A percentile compares a stretch with the other conserved stretches of the same genome.
Evolutionary conservation across 176 grass and related monocot genomes (phyloP).

Genomic region (Eragrostis curvula): DNA sequence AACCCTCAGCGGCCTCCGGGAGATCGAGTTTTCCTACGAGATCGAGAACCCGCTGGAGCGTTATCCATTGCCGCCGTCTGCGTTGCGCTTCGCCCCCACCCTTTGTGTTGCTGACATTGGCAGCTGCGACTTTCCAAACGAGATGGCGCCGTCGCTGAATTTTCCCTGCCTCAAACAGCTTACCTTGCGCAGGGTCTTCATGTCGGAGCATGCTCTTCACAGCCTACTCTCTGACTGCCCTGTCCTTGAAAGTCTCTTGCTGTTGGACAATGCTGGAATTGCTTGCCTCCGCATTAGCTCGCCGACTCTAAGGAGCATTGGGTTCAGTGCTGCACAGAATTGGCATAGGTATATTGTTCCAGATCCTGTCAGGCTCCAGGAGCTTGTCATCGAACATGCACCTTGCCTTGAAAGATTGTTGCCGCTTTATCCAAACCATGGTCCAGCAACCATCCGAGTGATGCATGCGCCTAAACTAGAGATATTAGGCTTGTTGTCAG

Average conservation of each 20-base stretch:
- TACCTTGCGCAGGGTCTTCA: background rate
- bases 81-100: background rate
- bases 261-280: background rate
- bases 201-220: background rate
- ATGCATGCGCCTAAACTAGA: background rate
- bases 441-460: background rate
- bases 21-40: background rate
- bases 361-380: background rate
- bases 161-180: background rate
- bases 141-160: background rate
- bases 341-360: background rate
- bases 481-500: background rate
- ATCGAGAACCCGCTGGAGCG: background rate
- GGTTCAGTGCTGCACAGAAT: background rate
- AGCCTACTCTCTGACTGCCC: background rate
- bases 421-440: background rate
- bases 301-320: background rate
- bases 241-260: background rate
- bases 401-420: constrained; percentile 17
- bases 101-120: background rate
- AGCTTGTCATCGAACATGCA: constrained; percentile 7
- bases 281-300: background rate
- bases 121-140: background rate
- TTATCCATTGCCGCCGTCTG: background rate
- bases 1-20: background rate